Percentiles rank a stretch among this genome's conserved stretches.
These are phyloP conservation scores for Paramecium sonneborni DNA, from an alignment of 73 alveolate species.

Conservation along the genomic window DNA sequence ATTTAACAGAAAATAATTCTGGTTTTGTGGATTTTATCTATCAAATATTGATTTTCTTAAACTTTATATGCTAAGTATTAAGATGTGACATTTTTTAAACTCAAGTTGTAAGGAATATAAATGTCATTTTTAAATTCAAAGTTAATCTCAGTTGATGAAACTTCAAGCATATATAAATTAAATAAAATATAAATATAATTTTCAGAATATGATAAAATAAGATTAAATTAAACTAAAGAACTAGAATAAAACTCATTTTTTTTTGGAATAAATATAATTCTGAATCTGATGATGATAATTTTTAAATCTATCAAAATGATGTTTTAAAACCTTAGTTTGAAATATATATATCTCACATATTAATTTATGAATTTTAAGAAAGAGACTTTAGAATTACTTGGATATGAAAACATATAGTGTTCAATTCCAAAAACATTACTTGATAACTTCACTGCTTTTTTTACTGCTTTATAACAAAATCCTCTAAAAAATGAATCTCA, in stretches of 20 bases:
- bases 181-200: neutral
- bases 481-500: neutral
- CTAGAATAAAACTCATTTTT: neutral
- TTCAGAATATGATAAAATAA: neutral
- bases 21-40: constrained; percentile 38
- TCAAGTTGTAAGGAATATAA: neutral
- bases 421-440: neutral
- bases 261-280: neutral
- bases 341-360: neutral
- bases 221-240: neutral
- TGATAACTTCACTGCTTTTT: neutral
- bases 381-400: constrained; percentile 42
- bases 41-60: neutral
- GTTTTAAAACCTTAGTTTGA: neutral
- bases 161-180: neutral
- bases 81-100: neutral
- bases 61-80: neutral
- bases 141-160: neutral
- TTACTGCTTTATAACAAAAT: neutral
- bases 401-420: neutral
- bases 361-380: neutral
- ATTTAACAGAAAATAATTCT: neutral
- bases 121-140: neutral
- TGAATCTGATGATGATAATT: neutral
- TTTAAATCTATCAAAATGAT: neutral